phyloP scores from a whole-genome alignment of 208 protist genomes.

The Crithidia mellificae region DNA sequence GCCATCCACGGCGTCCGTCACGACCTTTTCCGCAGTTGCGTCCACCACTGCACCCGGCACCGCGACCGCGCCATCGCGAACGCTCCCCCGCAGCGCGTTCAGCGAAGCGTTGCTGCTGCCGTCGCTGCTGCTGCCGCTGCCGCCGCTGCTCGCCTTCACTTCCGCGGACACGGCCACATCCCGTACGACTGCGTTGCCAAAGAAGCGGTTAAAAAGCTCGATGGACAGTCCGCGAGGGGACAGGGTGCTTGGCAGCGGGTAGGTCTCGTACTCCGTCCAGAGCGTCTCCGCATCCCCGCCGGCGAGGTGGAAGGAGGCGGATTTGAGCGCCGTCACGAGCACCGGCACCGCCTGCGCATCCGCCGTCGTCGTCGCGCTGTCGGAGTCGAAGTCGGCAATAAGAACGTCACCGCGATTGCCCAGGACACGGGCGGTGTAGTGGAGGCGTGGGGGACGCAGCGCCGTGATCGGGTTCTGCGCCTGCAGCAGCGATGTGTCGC shows the following conservation, averaged over 20 bases:
- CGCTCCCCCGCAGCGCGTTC: no score
- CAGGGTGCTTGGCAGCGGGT: slow-evolving; percentile 40
- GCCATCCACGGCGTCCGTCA: neutral
- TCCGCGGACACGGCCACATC: neutral
- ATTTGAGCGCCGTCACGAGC: slow-evolving; percentile 64
- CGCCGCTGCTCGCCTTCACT: neutral
- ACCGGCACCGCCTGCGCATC: slow-evolving; percentile 63
- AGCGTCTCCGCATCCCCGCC: slow-evolving; percentile 70
- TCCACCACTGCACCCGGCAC: neutral
- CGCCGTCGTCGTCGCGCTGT: slow-evolving; percentile 29
- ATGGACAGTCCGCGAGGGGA: slow-evolving; percentile 48
- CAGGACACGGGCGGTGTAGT: slow-evolving; percentile 71
- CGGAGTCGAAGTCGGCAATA: slow-evolving; percentile 57
- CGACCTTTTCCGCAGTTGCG: neutral
- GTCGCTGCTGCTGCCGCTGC: neutral
- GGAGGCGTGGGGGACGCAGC: slow-evolving; percentile 43
- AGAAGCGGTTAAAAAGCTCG: slow-evolving; percentile 76
- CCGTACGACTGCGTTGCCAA: slow-evolving; percentile 30
- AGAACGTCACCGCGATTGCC: slow-evolving; percentile 72
- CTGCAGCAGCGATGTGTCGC: slow-evolving; percentile 30
- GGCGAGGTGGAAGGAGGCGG: slow-evolving; percentile 61
- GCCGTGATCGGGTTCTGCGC: slow-evolving; percentile 34
- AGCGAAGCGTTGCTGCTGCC: neutral
- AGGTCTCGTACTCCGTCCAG: slow-evolving; percentile 85
- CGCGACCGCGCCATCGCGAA: neutral